A percentile compares a stretch with the other conserved stretches of the same genome.
phyloP scores from a whole-genome alignment of 139 green algal species.

The Raphidocelis subcapitata region DNA sequence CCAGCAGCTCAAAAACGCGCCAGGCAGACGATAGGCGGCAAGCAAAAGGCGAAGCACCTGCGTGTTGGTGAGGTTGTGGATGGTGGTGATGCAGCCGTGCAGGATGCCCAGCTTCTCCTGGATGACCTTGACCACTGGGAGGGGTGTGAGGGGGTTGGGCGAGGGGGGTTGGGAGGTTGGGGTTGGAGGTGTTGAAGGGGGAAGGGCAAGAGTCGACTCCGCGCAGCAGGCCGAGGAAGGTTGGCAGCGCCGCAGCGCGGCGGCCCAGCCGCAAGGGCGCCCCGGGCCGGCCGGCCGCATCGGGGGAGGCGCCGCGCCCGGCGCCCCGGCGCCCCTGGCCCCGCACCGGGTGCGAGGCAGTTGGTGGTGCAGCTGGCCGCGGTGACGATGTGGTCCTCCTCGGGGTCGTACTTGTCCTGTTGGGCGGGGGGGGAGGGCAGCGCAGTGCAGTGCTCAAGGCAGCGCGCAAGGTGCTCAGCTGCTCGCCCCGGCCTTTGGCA shows the following conservation, averaged over 20 bases:
- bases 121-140: slow-evolving; percentile 44
- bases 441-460: no score
- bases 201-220: background rate
- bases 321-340: no score
- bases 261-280: no score
- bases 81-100: slow-evolving; percentile 86
- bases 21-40: no score
- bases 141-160: background rate
- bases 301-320: no score
- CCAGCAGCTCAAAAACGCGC: no score
- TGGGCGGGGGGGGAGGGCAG: background rate
- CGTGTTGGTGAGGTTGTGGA: slow-evolving; percentile 92
- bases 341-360: slow-evolving; percentile 68
- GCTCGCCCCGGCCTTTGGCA: no score
- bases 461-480: no score
- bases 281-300: no score
- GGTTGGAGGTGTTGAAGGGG: background rate
- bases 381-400: slow-evolving; percentile 77
- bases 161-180: background rate
- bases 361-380: slow-evolving; percentile 91
- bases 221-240: background rate
- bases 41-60: slow-evolving; percentile 34
- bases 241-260: background rate
- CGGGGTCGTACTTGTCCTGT: slow-evolving; percentile 66
- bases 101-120: slow-evolving; percentile 81